Base-by-base conservation (phyloP, 768 basidiomycete genomes). In the Coprinellus micaceus region DNA sequence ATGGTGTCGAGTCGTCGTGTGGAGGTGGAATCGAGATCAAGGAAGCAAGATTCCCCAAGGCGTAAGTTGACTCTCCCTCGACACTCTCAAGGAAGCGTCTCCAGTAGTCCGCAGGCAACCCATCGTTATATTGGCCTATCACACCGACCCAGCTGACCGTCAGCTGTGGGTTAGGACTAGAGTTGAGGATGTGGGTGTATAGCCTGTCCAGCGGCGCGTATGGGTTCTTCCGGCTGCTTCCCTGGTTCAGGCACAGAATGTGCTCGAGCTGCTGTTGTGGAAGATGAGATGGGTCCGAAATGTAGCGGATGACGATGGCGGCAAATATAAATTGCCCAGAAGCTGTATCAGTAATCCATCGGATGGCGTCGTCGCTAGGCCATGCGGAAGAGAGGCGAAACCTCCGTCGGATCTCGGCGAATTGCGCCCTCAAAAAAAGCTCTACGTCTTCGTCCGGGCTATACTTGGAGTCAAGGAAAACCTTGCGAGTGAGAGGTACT, bases 321-420 rank as follows among this genome's bases (percentile, higher is more conserved):
- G 60, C 62, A 36, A 61, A 60, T 13, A 63, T 59, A 39, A 59
- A 61, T 40, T 63, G 62, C 4, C 62, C 62, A 2, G 62, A 63
- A 33, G 33, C 33, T 33, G 37, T 26, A 28, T 24, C 13, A 12
- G 29, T 15, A 17, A 48, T 22, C 15, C 19, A 22, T 2, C 15
- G 2, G 1, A 52, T 29, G 10, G 33, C 33, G 7, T 33, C 33
- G 6, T 33, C 13, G 6, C 7, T 33, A 6, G 33, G 33, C 33
- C 33, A 33, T 33, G 33, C 6, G 13, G 33, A 13, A 13, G 33
- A 33, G 13, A 33, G 33, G 13, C 33, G 33, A 13, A 6, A 33
- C 6, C 33, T 6, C 7, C 33, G 33, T 13, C 33, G 6, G 6
- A 33, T 33, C 33, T 33, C 13, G 33, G 33, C 6, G 33, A 33